These are phyloP conservation scores for Thalassiosira profunda DNA, from an alignment of 108 stramenopile genomes.

Conservation along the genomic window DNA sequence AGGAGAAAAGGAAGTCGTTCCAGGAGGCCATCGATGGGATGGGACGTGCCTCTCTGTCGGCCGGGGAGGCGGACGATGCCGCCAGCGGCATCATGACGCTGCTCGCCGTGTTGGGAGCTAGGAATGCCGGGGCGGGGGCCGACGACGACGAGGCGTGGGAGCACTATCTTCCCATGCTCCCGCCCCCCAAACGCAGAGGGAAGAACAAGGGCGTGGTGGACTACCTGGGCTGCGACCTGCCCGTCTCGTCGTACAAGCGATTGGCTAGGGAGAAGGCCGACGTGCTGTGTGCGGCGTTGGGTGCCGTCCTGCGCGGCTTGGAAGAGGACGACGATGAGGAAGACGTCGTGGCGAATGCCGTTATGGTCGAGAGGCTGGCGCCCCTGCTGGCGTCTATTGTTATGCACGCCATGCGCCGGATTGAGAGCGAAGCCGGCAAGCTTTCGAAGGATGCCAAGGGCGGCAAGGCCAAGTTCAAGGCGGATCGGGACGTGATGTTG, in stretches of 20 bases:
- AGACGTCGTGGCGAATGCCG: too few species aligned
- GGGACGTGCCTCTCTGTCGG: constrained; percentile 2
- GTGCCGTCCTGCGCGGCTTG: constrained; percentile 11
- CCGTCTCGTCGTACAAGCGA: constrained; percentile 28
- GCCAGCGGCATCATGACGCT: constrained; percentile 39
- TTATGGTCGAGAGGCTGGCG: constrained; percentile 17
- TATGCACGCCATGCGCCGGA: constrained; percentile 32
- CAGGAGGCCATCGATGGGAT: constrained; percentile 3
- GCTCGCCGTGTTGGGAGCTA: constrained; percentile 28
- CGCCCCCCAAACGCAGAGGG: constrained; percentile 4
- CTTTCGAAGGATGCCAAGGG: too few species aligned
- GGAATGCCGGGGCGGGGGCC: background rate
- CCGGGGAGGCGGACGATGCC: constrained; percentile 34
- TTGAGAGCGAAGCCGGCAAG: constrained; percentile 36
- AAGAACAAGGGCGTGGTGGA: constrained; percentile 26
- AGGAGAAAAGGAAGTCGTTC: background rate
- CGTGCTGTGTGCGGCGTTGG: constrained; percentile 29
- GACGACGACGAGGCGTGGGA: constrained; percentile 25
- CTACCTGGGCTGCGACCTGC: constrained; percentile 39
- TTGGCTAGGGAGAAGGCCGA: constrained; percentile 3
- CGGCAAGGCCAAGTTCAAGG: constrained; percentile 12
- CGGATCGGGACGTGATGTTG: constrained; percentile 37
- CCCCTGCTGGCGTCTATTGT: constrained; percentile 46
- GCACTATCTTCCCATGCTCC: constrained; percentile 38
- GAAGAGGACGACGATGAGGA: constrained; percentile 27